Conservation (phyloP, 768 basidiomycete species). For the Harrya chromipes region DNA sequence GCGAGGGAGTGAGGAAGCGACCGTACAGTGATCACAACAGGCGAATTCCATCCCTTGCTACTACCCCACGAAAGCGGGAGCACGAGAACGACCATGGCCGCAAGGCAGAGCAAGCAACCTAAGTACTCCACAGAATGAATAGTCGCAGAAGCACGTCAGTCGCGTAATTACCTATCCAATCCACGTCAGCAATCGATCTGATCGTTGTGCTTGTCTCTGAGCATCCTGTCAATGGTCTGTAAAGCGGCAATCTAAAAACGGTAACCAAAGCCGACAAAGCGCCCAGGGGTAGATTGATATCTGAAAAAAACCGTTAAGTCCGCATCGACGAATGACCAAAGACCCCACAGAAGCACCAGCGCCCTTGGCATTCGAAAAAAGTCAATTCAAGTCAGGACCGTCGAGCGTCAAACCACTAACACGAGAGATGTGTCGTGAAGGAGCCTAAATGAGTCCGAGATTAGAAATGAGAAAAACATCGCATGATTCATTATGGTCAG, state of each 20-base stretch:
- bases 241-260: slow-evolving; percentile 4
- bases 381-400: neutral
- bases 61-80: slow-evolving; percentile 12
- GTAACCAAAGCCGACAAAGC: slow-evolving; percentile 5
- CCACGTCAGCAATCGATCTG: slow-evolving; percentile 5
- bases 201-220: neutral
- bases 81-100: slow-evolving; percentile 9
- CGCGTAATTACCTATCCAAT: slow-evolving; percentile 10
- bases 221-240: neutral
- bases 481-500: neutral
- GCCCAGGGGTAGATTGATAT: slow-evolving; percentile 15
- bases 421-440: slow-evolving; percentile 10
- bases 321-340: neutral
- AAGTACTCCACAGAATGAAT: neutral
- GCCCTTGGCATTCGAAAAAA: slow-evolving; percentile 4
- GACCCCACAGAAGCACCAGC: slow-evolving; percentile 18
- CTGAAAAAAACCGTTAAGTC: slow-evolving; percentile 5
- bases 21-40: slow-evolving; percentile 6
- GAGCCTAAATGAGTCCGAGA: slow-evolving; percentile 2
- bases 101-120: slow-evolving; percentile 15
- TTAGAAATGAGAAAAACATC: slow-evolving; percentile 1
- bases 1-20: neutral
- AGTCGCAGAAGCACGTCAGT: neutral
- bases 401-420: neutral
- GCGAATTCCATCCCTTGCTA: slow-evolving; percentile 7